Evolutionary conservation across 176 grass and related monocot genomes (phyloP), one percentile per base, ranked within the genome.

Genomic region (Pharus latifolius): DNA sequence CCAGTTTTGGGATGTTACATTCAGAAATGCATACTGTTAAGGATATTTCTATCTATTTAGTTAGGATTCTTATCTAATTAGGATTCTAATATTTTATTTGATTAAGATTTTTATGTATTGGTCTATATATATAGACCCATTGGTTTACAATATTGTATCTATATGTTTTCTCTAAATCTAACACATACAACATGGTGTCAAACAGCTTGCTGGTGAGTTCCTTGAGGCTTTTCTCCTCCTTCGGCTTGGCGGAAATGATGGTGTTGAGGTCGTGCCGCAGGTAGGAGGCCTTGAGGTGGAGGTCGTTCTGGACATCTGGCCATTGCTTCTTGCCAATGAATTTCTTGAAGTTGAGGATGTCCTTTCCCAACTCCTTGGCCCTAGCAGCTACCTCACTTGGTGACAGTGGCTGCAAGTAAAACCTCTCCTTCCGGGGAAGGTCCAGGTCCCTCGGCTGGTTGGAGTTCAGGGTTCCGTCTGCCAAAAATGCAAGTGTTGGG

Each of bases 321-420:
- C 96, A 99, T 24, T 81, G 78, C 79, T 99, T 99, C 87, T 84
- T 91, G 63, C 95, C 96, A 15, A 99, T 94, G 51, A 89, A 54
- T 14, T 75, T 60, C 80, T 96, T 89, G 10, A 98, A 56, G 27
- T 90, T 90, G 69, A 98, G 16, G 69, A 93, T 98, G 60, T 93
- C 94, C 78, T 93, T 78, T 3, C 76, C 94, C 10, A 89, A 98
- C 43, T 90, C 75, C 74, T 98, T 98, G 45, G 74, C 89, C 70
- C 94, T 80, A 22, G 53, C 75, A 0, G 78, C 81, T 10, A 89
- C 94, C 53, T 78, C 78, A 8, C 74, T 33, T n/a, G 94, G 78
- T 5, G 78, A 51, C 57, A 83, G 65, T 4, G 89, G 87, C 71
- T 98, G 94, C 14, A 98, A 30, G 74, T 80, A 98, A 71, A 93